phyloP scores from a whole-genome alignment of 495 filamentous ascomycete species.

The Poronia punctata region DNA sequence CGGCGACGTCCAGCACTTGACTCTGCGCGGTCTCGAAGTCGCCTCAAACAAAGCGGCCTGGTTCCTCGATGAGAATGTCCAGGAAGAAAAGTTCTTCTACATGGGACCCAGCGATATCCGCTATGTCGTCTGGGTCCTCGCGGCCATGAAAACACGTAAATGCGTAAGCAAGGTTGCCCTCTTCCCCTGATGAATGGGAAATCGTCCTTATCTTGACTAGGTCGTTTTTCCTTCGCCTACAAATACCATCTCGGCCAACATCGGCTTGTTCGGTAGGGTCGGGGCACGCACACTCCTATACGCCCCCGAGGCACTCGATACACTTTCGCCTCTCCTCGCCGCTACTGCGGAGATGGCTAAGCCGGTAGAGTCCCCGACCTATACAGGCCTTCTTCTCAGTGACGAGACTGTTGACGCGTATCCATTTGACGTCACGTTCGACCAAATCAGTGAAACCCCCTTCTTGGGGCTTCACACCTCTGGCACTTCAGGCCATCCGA shows the following conservation, averaged over 20 bases:
- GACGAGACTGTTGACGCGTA: constrained; percentile 14
- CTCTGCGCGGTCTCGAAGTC: constrained; percentile 17
- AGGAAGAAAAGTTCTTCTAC: constrained; percentile 17
- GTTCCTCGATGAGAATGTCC: constrained; percentile 18
- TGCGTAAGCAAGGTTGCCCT: constrained; percentile 10
- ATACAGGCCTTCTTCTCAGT: constrained; percentile 9
- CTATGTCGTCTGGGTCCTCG: constrained; percentile 18
- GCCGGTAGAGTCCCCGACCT: constrained; percentile 6
- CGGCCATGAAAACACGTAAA: constrained; percentile 17
- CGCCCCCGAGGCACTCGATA: constrained; percentile 14
- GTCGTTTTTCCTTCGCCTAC: constrained; percentile 16
- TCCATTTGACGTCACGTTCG: constrained; percentile 13
- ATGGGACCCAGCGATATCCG: constrained; percentile 19
- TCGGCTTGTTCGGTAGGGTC: constrained; percentile 15
- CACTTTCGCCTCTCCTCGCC: constrained; percentile 11
- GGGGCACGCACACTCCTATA: constrained; percentile 16
- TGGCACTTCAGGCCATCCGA: constrained; percentile 23
- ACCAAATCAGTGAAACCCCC: constrained; percentile 13
- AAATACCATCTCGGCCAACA: constrained; percentile 17
- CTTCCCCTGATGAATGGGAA: neutral
- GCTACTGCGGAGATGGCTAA: constrained; percentile 8
- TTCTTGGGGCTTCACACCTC: constrained; percentile 23
- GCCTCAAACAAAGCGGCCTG: constrained; percentile 19
- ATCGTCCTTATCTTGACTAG: neutral
- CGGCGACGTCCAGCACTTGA: constrained; percentile 12